Conservation (phyloP, 2,329 filamentous ascomycete species). For the Escovopsis sp. region DNA sequence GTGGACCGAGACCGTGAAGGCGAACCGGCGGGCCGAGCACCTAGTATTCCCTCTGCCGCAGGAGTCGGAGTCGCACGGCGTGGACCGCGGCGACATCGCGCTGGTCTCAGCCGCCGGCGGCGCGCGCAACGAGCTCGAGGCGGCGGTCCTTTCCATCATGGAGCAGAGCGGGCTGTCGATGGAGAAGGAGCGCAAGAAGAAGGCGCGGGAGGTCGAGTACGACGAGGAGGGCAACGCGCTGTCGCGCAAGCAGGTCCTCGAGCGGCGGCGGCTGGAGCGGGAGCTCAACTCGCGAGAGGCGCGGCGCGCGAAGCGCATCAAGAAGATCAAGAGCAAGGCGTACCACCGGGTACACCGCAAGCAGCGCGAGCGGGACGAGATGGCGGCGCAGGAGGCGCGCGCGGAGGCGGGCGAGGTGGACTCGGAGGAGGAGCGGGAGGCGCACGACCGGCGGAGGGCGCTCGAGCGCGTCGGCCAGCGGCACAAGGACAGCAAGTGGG, state of each 20-base stretch:
- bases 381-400: conserved; percentile 34
- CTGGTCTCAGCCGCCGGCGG: conserved; percentile 48
- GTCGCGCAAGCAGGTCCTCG: conserved; percentile 53
- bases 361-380: conserved; percentile 40
- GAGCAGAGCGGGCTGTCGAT: conserved; percentile 67
- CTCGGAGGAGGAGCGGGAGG: conserved; percentile 50
- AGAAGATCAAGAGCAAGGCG: conserved; percentile 97
- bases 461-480: conserved; percentile 73
- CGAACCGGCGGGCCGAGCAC: conserved; percentile 82
- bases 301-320: conserved; percentile 77
- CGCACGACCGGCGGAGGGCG: conserved; percentile 57
- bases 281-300: conserved; percentile 83
- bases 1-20: conserved; percentile 92
- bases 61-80: conserved; percentile 45
- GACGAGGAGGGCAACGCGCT: conserved; percentile 58
- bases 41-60: conserved; percentile 74
- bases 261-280: conserved; percentile 62
- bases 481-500: conserved; percentile 84
- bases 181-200: conserved; percentile 28
- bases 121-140: conserved; percentile 61
- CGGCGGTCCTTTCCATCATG: conserved; percentile 74
- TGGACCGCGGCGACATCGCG: conserved; percentile 46
- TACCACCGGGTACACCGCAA: conserved; percentile 87
- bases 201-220: conserved; percentile 44
- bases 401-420: conserved; percentile 43